These are phyloP conservation scores for Penicillium fimorum DNA, from an alignment of 495 filamentous ascomycete species.

Conservation along the genomic window DNA sequence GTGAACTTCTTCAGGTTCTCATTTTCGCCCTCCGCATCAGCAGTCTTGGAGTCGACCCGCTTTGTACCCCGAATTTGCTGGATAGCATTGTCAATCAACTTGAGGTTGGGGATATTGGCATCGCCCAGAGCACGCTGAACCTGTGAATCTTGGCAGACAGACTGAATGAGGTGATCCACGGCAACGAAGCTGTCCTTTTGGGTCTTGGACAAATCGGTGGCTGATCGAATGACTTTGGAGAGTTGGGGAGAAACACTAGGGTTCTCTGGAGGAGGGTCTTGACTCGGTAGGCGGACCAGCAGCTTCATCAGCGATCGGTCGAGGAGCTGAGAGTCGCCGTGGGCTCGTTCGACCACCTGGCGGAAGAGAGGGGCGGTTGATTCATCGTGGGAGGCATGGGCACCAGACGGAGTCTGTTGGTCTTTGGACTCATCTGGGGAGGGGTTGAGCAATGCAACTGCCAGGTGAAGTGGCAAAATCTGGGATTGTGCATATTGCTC, in stretches of 20 bases:
- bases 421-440: constrained; percentile 73
- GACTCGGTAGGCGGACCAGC: constrained; percentile 84
- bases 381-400: constrained; percentile 56
- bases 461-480: constrained; percentile 83
- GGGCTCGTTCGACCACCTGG: constrained; percentile 90
- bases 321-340: constrained; percentile 85
- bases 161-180: constrained; percentile 87
- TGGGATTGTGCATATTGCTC: constrained; percentile 88
- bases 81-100: constrained; percentile 83
- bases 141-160: constrained; percentile 72
- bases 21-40: constrained; percentile 83
- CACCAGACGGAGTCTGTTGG: constrained; percentile 54
- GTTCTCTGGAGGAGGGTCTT: constrained; percentile 89
- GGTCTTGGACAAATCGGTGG: constrained; percentile 88
- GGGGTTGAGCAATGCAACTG: constrained; percentile 83
- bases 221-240: constrained; percentile 73
- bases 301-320: constrained; percentile 87
- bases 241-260: constrained; percentile 78
- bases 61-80: constrained; percentile 86
- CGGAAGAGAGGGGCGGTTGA: constrained; percentile 72
- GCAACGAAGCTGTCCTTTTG: constrained; percentile 95
- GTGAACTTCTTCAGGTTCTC: constrained; percentile 97
- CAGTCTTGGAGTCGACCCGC: constrained; percentile 91
- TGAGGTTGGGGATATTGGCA: constrained; percentile 86
- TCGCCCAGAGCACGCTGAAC: constrained; percentile 75